Conservation (phyloP, 768 basidiomycete species). For the Artomyces pyxidatus region DNA sequence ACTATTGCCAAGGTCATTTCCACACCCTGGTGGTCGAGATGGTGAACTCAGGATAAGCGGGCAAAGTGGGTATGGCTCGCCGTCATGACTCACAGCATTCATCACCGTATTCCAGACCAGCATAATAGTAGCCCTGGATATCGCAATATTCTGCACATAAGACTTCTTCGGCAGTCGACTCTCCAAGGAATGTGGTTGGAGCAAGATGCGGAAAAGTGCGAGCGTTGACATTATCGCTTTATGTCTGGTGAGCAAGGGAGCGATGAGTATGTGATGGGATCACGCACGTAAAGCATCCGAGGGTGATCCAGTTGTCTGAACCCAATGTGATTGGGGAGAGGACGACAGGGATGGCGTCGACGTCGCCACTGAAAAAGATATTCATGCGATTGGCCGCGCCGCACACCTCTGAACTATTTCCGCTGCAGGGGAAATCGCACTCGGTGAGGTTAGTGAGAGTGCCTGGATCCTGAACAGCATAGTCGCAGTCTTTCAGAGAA, state of each 20-base stretch:
- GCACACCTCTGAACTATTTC: neutral
- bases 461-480: neutral
- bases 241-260: too few species aligned
- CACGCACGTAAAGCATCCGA: neutral
- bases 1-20: neutral
- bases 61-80: too few species aligned
- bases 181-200: neutral
- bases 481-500: neutral
- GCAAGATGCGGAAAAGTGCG: neutral
- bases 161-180: neutral
- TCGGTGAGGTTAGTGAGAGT: neutral
- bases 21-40: neutral
- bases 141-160: neutral
- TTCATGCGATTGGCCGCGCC: neutral
- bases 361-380: too few species aligned
- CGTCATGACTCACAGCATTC: neutral
- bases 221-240: neutral
- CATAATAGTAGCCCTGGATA: neutral
- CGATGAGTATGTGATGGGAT: too few species aligned
- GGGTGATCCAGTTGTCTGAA: too few species aligned
- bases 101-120: neutral
- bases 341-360: too few species aligned
- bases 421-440: neutral
- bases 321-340: too few species aligned
- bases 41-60: neutral